Evolutionary conservation across 257 asterid species (phyloP), one percentile per base, ranked within the genome.

Genomic region (Echites panduratus): DNA sequence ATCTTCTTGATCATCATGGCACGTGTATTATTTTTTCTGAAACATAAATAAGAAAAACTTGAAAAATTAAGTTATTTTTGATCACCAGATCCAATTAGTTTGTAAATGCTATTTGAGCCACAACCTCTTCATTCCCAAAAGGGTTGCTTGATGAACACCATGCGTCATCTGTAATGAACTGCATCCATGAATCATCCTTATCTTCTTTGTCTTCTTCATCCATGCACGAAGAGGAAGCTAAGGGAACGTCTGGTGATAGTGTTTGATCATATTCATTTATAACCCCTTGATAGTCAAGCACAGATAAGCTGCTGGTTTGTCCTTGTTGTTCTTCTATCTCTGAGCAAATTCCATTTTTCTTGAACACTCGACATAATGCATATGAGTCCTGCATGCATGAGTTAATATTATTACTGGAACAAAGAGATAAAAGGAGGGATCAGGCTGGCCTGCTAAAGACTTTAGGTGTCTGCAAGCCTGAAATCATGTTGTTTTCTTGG

Each of bases 121-220:
- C 61, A 22, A 87, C 96, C 53, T 88, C 76, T 56, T 74, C 94
- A 41, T 85, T 89, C 43, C 80, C 90, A 75, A 68, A 82, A 43
- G 86, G 73, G 65, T 85, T 64, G 73, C 62, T 74, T 67, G 92
- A 85, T 22, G 93, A 86, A 70, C 95, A 92, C 98, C 98, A 94
- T 3, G 82, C 95, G 73, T 94, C 98, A 56, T 89, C 96, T 53
- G 96, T 91, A 27, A 94, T 91, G 78, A 91, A 94, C 79, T 89
- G 96, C 97, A 94, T 94, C 98, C 98, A 94, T 22, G 96, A 91
- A 47, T 94, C 98, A 73, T 93, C 96, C 48, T 86, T 89, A 70
- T 87, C 96, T 66, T 93, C 96, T 32, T 32, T 89, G 71, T 87
- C 96, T 66, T 93, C 96, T 79, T 85, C 89, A 49, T 86, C 95